phyloP scores from a whole-genome alignment of 495 filamentous ascomycete species.

The Penicillium mononematosum region DNA sequence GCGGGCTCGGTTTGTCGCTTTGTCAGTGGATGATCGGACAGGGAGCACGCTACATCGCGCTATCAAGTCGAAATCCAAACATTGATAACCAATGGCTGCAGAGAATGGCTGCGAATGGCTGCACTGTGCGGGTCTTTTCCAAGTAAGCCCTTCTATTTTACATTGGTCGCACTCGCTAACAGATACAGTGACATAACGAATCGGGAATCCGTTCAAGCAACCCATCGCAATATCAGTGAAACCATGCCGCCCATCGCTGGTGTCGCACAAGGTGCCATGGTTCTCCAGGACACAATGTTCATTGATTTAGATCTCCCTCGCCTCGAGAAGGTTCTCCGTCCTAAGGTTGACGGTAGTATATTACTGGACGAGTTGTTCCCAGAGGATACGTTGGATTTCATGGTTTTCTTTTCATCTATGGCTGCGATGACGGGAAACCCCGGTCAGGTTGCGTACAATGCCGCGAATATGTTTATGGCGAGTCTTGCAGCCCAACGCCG shows the following conservation, averaged over 20 bases:
- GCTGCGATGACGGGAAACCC: constrained; percentile 34
- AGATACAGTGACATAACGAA: constrained; percentile 16
- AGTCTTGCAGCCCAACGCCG: constrained; percentile 38
- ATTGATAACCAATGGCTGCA: constrained; percentile 48
- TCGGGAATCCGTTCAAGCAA: constrained; percentile 40
- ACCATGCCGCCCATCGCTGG: constrained; percentile 52
- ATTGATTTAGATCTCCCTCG: constrained; percentile 55
- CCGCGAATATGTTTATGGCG: constrained; percentile 58
- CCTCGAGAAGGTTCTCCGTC: constrained; percentile 48
- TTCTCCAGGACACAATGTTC: constrained; percentile 51
- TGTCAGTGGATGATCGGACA: constrained; percentile 55
- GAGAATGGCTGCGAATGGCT: constrained; percentile 29
- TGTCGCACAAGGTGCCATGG: constrained; percentile 49
- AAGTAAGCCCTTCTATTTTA: constrained; percentile 17
- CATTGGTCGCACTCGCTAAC: neutral
- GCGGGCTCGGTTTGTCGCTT: constrained; percentile 57
- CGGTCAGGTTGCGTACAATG: constrained; percentile 54
- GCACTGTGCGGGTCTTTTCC: constrained; percentile 19
- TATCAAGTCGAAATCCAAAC: constrained; percentile 58
- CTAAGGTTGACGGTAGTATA: constrained; percentile 49
- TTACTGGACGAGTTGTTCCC: constrained; percentile 40
- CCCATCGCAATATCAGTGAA: constrained; percentile 28
- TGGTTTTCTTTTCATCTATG: constrained; percentile 39
- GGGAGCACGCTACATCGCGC: constrained; percentile 53
- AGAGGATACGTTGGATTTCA: constrained; percentile 41